Evolutionary conservation across 495 filamentous ascomycete genomes (phyloP).

Genomic region (Podospora pseudopauciseta): DNA sequence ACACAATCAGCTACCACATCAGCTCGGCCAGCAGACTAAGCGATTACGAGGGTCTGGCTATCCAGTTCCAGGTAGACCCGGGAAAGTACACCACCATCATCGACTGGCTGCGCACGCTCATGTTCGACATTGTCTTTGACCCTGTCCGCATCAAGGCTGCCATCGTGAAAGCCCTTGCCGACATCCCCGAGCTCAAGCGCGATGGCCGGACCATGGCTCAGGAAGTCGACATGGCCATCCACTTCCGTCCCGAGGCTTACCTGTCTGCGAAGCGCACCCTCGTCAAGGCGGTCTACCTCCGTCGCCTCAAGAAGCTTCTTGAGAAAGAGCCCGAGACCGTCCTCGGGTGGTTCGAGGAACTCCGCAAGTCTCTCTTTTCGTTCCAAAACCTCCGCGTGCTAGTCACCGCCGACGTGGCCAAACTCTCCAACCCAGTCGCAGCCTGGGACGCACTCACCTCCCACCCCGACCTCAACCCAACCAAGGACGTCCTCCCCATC

Average conservation of each 20-base stretch:
- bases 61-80: conserved; percentile 80
- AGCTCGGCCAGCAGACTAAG: conserved; percentile 61
- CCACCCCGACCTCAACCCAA: conserved; percentile 41
- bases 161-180: conserved; percentile 83
- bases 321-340: conserved; percentile 67
- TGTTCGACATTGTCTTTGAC: conserved; percentile 87
- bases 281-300: conserved; percentile 84
- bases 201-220: conserved; percentile 72
- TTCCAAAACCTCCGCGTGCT: conserved; percentile 80
- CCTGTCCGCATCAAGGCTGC: conserved; percentile 71
- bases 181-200: conserved; percentile 90
- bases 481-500: conserved; percentile 43
- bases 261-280: conserved; percentile 74
- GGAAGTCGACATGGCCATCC: conserved; percentile 78
- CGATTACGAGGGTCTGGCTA: conserved; percentile 73
- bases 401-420: conserved; percentile 77
- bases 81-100: conserved; percentile 83
- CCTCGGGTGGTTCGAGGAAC: conserved; percentile 67
- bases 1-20: conserved; percentile 80
- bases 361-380: conserved; percentile 69
- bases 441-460: conserved; percentile 67
- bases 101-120: conserved; percentile 78
- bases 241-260: conserved; percentile 68
- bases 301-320: conserved; percentile 73
- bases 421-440: conserved; percentile 72